Conservation (phyloP, 257 asterid species). For the Penstemon davidsonii region DNA sequence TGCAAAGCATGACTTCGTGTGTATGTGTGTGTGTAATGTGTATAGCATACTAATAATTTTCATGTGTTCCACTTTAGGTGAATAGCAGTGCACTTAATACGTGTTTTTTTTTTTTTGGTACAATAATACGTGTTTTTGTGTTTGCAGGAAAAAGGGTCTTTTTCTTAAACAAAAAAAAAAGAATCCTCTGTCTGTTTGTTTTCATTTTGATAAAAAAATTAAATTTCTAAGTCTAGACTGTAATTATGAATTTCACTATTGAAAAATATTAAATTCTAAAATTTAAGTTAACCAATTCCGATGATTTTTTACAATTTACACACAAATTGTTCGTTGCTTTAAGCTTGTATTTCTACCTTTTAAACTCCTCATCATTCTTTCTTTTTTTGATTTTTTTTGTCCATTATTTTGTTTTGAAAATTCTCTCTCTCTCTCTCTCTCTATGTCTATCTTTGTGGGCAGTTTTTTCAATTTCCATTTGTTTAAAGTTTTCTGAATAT, state of each 20-base stretch:
- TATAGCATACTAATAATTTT: constrained; percentile 29
- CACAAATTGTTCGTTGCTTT: too few relatives aligned
- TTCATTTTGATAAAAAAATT: constrained; percentile 44
- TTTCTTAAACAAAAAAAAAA: background rate
- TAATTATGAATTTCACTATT: background rate
- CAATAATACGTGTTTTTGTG: constrained; percentile 22
- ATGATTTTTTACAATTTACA: too few relatives aligned
- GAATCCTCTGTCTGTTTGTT: constrained; percentile 29
- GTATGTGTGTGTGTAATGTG: constrained; percentile 34
- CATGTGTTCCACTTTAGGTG: constrained; percentile 34
- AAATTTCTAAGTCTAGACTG: constrained; percentile 16
- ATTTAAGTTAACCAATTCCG: too few relatives aligned
- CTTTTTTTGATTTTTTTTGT: too few relatives aligned
- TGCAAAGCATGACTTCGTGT: constrained; percentile 29
- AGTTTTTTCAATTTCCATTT: background rate
- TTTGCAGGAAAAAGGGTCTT: constrained; percentile 6
- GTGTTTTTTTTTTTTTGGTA: constrained; percentile 9
- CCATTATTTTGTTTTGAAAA: too few relatives aligned
- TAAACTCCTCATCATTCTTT: too few relatives aligned
- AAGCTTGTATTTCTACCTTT: too few relatives aligned
- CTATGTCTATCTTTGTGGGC: constrained; percentile 23
- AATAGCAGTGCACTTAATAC: constrained; percentile 30
- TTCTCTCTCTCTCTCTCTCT: constrained; percentile 14
- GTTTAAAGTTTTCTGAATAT: background rate
- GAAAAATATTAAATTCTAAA: background rate